A percentile compares a stretch with the other conserved stretches of the same genome.
These are phyloP conservation scores for Carex pumila DNA, from an alignment of 176 grass and related monocot genomes.

Conservation along the genomic window DNA sequence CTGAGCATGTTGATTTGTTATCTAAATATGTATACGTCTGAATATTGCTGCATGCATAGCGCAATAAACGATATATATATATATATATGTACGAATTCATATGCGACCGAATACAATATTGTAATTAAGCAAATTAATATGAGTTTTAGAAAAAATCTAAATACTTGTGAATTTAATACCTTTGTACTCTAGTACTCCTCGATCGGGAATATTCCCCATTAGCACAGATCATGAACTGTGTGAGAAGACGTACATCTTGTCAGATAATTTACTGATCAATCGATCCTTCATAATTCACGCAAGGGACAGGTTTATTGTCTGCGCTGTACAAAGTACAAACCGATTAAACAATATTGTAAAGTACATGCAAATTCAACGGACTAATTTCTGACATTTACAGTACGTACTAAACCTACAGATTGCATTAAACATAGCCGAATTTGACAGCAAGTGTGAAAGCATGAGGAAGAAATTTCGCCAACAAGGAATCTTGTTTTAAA, in stretches of 20 bases:
- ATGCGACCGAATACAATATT: no score
- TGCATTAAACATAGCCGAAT: background rate
- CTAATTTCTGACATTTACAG: background rate
- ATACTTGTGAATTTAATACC: no score
- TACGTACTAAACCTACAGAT: background rate
- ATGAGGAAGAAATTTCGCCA: constrained; percentile 16
- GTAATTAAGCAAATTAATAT: no score
- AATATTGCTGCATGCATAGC: no score
- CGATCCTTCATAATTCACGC: background rate
- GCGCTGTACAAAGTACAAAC: background rate
- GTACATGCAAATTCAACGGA: background rate
- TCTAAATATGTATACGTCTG: no score
- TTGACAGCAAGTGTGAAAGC: constrained; percentile 10
- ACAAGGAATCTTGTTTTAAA: constrained; percentile 14
- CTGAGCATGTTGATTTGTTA: no score
- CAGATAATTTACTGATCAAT: background rate
- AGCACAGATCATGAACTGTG: no score
- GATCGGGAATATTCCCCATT: no score
- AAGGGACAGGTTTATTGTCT: background rate
- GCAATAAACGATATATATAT: no score
- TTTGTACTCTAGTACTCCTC: no score
- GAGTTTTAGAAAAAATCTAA: no score
- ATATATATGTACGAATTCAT: no score
- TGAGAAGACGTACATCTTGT: background rate
- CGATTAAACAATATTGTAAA: background rate